Base-by-base conservation (phyloP, 1,284 basidiomycete genomes). In the Spongispora temasekensis region DNA sequence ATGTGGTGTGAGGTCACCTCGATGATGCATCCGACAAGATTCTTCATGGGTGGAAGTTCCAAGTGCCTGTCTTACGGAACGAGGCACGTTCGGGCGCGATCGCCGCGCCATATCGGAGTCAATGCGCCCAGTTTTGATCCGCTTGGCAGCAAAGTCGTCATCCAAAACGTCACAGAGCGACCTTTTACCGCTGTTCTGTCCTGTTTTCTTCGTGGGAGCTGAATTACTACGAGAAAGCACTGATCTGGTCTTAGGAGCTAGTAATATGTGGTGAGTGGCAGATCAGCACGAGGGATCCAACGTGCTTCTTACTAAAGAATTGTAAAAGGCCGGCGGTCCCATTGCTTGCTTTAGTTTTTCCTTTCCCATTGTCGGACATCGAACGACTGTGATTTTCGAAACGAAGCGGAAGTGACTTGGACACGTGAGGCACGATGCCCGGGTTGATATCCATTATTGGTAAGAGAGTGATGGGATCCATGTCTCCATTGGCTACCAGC, bases 381-480 rank as follows among this genome's bases (percentile, higher is more conserved):
- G 70, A 66, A 32, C 65, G 70, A 54, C 76, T 66, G 60, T 72
- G 55, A 65, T 71, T 61, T 55, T 67, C 63, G 52, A 66, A 61
- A 66, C 73, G 76, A 66, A 78, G 70, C 25, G 78, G 75, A 56
- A 77, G 72, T 56, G 74, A 66, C 66, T 76, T 73, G 67, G 78
- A 65, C 65, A 65, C 68, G 74, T 80, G 81, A 55, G 90, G 89
- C 40, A 77, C 72, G 69, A 83, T 95, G 10, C 76, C 73, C 12
- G 92, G 89, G 75, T 93, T 91, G 70, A 91, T 90, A 71, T 97
- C 94, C 40, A 82, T 76, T 79, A 97, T 94, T 2, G 87, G 84
- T 51, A 82, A 70, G 30, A 84, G 79, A 10, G 88, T 88, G 56
- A 90, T 85, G 4, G 96, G 96, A 75, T 95, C 90, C 32, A 87